These are phyloP conservation scores for Acacia melanoxylon DNA, from an alignment of 306 rosid species.

Conservation along the genomic window DNA sequence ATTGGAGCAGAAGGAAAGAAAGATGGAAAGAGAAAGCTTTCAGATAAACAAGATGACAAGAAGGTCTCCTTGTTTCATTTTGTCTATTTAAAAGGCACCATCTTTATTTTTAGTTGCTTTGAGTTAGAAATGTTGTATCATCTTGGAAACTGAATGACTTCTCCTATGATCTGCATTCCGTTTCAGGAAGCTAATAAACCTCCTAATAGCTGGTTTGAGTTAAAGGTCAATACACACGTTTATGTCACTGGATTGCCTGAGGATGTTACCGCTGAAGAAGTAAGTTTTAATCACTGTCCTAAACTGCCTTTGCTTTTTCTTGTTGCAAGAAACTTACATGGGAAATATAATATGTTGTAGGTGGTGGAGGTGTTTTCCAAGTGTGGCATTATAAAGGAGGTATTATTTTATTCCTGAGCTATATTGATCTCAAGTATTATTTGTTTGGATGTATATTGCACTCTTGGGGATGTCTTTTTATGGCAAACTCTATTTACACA, in stretches of 20 bases:
- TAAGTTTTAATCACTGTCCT: slow-evolving; percentile 45
- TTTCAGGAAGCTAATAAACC: slow-evolving; percentile 92
- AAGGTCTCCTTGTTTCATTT: slow-evolving; percentile 55
- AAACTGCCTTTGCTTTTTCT: slow-evolving; percentile 22
- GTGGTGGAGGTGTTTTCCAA: slow-evolving; percentile 91
- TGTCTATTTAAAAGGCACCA: slow-evolving; percentile 11
- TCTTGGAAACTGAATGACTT: slow-evolving; percentile 1
- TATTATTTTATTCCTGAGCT: slow-evolving; percentile 30
- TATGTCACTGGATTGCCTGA: slow-evolving; percentile 92
- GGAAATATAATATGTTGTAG: slow-evolving; percentile 50
- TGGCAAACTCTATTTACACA: slow-evolving; percentile 17
- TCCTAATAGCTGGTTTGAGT: slow-evolving; percentile 96
- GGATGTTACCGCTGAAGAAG: slow-evolving; percentile 82
- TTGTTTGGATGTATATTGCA: slow-evolving; percentile 17
- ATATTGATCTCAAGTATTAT: slow-evolving; percentile 21
- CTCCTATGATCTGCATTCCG: slow-evolving; percentile 20
- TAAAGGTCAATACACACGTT: slow-evolving; percentile 88
- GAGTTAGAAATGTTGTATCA: slow-evolving; percentile 14
- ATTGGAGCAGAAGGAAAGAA: slow-evolving; percentile 58
- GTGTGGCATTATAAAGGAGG: slow-evolving; percentile 98
- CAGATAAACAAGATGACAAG: slow-evolving; percentile 57
- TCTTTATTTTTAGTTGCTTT: slow-evolving; percentile 27
- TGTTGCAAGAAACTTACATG: slow-evolving; percentile 33
- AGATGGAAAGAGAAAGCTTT: slow-evolving; percentile 71
- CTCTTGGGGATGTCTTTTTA: slow-evolving; percentile 4